Evolutionary conservation across 371 early-diverging fungal species (phyloP), one percentile per base, ranked within the genome.

Genomic region (Rhizopus microsporus): DNA sequence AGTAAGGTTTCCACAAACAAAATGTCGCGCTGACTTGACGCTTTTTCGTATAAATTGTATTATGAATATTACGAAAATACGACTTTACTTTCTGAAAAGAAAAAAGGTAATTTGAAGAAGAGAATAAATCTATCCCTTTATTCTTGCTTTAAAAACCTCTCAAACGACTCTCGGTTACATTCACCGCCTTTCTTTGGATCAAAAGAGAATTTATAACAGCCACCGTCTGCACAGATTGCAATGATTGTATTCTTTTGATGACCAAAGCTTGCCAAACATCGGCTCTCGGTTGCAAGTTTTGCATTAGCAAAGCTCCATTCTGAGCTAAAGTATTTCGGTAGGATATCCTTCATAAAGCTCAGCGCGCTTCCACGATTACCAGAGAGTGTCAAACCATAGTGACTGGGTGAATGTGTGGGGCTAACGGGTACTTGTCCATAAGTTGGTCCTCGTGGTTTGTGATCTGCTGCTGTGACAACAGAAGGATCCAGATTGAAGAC

Each of bases 231-330:
- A 64, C 92, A 93, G 31, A 94, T 76, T 12, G 89, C 88, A 85
- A 75, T 79, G 44, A 93, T 75, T 34, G 87, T 84, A 65, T 91
- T 84, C 60, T 83, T 85, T 63, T 80, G 81, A 43, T 78, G 79
- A 15, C 86, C 90, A 80, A 96, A 95, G 7, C 88, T 91, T 51
- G 88, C 88, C 7, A 93, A 80, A 63, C 90, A 93, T 54, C 88
- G 83, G 55, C 84, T 83, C 59, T 93, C 93, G 4, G 83, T 83
- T 13, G 88, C 84, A 8, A 96, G 78, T 50, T 87, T 82, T 54
- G 89, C 93, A 60, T 93, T 88, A 4, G 95, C 94, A 82, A 95
- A 97, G 8, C 90, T 88, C 94, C 95, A 95, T 60, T 93, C 93
- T 12, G 92, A 92, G 15, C 92, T 89, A 77, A 97, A 95, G 67